A percentile compares a stretch with the other conserved stretches of the same genome.
These are phyloP conservation scores for Sabuloglossum arenarium DNA, from an alignment of 495 filamentous ascomycete species.

Conservation along the genomic window DNA sequence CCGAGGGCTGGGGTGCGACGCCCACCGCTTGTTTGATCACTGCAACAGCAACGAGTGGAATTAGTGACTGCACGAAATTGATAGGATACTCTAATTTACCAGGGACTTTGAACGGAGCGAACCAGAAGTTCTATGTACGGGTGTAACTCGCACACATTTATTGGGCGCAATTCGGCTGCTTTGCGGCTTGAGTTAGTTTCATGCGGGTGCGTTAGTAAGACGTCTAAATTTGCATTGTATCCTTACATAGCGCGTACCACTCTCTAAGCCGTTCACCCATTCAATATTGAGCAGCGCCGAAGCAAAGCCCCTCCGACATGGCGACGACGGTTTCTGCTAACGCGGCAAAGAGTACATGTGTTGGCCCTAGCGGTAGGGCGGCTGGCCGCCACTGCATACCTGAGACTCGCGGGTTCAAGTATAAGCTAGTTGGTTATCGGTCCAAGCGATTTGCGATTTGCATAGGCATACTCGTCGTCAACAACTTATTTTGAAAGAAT, in stretches of 20 bases:
- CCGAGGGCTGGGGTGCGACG: background rate
- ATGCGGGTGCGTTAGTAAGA: constrained; percentile 1
- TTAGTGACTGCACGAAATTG: background rate
- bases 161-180: background rate
- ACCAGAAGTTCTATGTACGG: background rate
- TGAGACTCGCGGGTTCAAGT: background rate
- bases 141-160: background rate
- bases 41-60: background rate
- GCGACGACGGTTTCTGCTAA: too few species aligned
- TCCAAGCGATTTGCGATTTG: too few species aligned
- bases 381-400: background rate
- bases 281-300: too few species aligned
- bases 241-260: background rate
- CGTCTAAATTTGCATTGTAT: constrained; percentile 1
- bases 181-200: background rate
- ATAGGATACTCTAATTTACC: background rate
- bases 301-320: too few species aligned
- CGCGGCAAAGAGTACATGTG: background rate
- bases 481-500: too few species aligned
- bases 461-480: background rate
- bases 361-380: background rate
- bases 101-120: background rate
- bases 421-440: background rate
- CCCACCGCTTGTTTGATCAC: background rate
- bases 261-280: too few species aligned